A percentile compares a stretch with the other conserved stretches of the same genome.
Evolutionary conservation across 202 grass and related monocot species (phyloP).

Genomic region (Alloteropsis angusta): DNA sequence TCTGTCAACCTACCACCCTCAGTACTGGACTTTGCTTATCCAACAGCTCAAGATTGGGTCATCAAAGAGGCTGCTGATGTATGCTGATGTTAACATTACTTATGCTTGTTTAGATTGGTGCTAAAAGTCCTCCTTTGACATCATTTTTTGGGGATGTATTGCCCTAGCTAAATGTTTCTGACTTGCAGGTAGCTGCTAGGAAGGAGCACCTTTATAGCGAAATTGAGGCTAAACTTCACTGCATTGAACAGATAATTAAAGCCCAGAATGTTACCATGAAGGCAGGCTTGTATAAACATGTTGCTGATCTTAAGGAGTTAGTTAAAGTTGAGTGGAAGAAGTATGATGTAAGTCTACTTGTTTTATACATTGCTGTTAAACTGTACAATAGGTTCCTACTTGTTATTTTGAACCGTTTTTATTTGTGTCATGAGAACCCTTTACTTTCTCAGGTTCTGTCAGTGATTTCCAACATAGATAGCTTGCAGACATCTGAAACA

Average conservation of each 20-base stretch:
- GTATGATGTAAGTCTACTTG: slow-evolving; percentile 67
- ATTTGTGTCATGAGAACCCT: neutral
- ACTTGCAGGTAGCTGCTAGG: slow-evolving; percentile 54
- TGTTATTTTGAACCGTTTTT: neutral
- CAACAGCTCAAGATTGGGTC: slow-evolving; percentile 52
- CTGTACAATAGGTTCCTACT: neutral
- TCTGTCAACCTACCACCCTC: slow-evolving; percentile 81
- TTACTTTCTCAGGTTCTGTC: slow-evolving; percentile 37
- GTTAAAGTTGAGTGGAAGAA: slow-evolving; percentile 62
- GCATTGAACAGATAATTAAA: slow-evolving; percentile 47
- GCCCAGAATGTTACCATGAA: slow-evolving; percentile 42
- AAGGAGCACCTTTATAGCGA: slow-evolving; percentile 50
- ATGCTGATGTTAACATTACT: slow-evolving; percentile 33
- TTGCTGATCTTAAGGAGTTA: slow-evolving; percentile 58
- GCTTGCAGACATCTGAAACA: slow-evolving; percentile 30
- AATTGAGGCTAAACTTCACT: slow-evolving; percentile 55
- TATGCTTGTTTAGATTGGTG: neutral
- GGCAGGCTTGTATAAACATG: slow-evolving; percentile 46
- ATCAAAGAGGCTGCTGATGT: slow-evolving; percentile 67
- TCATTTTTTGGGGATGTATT: slow-evolving; percentile 14
- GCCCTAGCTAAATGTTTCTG: slow-evolving; percentile 5
- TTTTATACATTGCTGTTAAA: slow-evolving; percentile 21
- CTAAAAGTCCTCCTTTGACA: neutral
- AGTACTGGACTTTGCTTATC: slow-evolving; percentile 65
- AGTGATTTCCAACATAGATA: slow-evolving; percentile 31